Base-by-base conservation (phyloP, 2,329 filamentous ascomycete genomes). In the Fusarium sarcochroum region DNA sequence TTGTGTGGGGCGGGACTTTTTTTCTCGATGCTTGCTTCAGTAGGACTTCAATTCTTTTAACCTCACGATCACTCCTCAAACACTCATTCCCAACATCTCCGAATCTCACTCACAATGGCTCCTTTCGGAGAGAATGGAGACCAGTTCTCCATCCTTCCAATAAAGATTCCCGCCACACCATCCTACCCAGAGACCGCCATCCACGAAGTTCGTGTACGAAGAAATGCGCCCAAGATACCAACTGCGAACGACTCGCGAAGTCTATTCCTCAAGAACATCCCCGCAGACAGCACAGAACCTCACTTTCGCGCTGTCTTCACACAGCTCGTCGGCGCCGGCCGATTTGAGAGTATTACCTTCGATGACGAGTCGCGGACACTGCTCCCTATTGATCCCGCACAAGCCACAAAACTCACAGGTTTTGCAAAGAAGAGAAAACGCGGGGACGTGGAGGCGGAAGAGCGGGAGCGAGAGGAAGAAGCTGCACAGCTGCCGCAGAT, bases 251-350 rank as follows among this genome's bases (percentile, higher is more conserved):
- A 95, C 72, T 83, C 88, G 17, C 90, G 94, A 72, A 94, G 92
- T 64, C 85, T 99, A 18, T 99, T 97, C 80, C 77, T 97, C n/a
- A 92, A 94, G 68, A 98, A 99, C 75, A 82, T 97, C 1, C 96
- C 96, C 8, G 85, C 91, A 66, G 94, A 98, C 76, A 90, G 93
- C 61, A 97, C 93, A 6, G 90, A 93, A 58, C 79, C 84, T 2
- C 92, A 94, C 73, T 85, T 98, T 41, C 90, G 93, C 44, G 85
- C 89, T 41, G 82, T 98, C 0, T 97, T 98, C 71, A 82, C 88
- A 1, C 83, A 86, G 1, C 87, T 97, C 17, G 85, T 98, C 0
- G 91, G 93, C 10, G 89, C 91, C 1, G 92, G 92, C 4, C 86
- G 91, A 46, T 91, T 98, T 47, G 93, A 97, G 78, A 85, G 83